These are phyloP conservation scores for Phyllosticta paracitricarpa DNA, from an alignment of 2,329 filamentous ascomycete genomes.

Conservation along the genomic window DNA sequence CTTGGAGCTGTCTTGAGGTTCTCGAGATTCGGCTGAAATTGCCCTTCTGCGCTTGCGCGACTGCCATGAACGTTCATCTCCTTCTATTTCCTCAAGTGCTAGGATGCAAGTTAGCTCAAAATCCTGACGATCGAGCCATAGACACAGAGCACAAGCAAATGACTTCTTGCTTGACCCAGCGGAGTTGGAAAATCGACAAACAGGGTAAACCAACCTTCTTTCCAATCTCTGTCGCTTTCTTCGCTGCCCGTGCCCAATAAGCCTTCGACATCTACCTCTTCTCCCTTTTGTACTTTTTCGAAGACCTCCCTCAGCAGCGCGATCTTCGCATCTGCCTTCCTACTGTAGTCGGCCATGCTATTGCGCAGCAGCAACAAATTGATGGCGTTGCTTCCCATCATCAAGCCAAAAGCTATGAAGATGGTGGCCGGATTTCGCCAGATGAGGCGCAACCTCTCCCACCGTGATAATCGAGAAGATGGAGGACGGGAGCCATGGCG, in stretches of 20 bases:
- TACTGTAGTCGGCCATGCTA: constrained; percentile 60
- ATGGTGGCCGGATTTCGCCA: constrained; percentile 46
- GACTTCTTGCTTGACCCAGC: too few relatives aligned
- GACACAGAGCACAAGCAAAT: too few relatives aligned
- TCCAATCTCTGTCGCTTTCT: constrained; percentile 74
- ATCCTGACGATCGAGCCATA: background rate
- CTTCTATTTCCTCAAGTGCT: constrained; percentile 47
- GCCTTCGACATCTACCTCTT: constrained; percentile 77
- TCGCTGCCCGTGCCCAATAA: constrained; percentile 68
- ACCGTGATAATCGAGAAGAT: background rate
- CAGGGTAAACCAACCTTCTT: constrained; percentile 52
- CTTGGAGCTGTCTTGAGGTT: background rate
- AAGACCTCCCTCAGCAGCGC: constrained; percentile 65
- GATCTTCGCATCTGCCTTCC: constrained; percentile 72
- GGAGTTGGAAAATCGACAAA: background rate
- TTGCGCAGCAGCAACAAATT: constrained; percentile 77
- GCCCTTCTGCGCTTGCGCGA: constrained; percentile 28
- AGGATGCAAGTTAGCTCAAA: background rate
- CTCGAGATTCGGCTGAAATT: background rate
- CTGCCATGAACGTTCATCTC: constrained; percentile 47
- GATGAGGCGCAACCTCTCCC: background rate
- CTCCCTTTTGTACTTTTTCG: constrained; percentile 57
- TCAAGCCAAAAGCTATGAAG: constrained; percentile 57
- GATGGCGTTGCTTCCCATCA: constrained; percentile 94
- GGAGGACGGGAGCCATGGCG: constrained; percentile 3